Evolutionary conservation across 75 land plant species (phyloP), one percentile per base, ranked within the genome.

Genomic region (Pinus albicaulis): DNA sequence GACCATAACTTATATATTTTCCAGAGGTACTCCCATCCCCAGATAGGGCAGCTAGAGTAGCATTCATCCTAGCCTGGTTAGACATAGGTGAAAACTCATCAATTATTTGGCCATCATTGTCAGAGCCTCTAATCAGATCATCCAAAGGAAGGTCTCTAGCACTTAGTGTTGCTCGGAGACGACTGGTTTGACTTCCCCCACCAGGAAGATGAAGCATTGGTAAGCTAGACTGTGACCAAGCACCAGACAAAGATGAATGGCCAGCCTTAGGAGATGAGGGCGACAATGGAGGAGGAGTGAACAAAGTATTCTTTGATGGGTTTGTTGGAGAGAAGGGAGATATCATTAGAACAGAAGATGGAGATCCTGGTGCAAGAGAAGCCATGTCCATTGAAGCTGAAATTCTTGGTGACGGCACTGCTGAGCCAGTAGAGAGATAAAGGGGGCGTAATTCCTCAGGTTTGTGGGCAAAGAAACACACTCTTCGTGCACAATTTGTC

Each of bases 391-490:
- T 34, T 6, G 85, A 34, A 80, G 88, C 81, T 6, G 75, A 63
- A 2, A 90, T 78, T 71, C 85, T 85, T 3, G 93, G 86, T 5
- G 91, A 86, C 12, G 82, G 83, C 36, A 86, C 74, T 3, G 80
- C 86, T 17, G 91, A 88, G 12, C 87, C 95, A 41, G 90, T 83
- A 1, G 93, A 86, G 20, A 90, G 75, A 80, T 81, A 87, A 75
- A 93, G 59, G 4, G 92, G 86, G 3, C 96, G 81, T 16, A 93
- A 81, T 78, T 93, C 96, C 31, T 93, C 96, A 11, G 81, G 82
- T 77, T 86, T 93, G 81, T 93, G 96, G 38, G 96, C 96, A 77
- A 93, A 93, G 76, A 93, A 93, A 59, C 96, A 93, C 7, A 93
- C 93, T 74, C 86, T 83, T 53, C 96, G 76, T 34, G 71, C 75